phyloP scores from a whole-genome alignment of 2,329 filamentous ascomycete genomes.

The Aureobasidium vineae region DNA sequence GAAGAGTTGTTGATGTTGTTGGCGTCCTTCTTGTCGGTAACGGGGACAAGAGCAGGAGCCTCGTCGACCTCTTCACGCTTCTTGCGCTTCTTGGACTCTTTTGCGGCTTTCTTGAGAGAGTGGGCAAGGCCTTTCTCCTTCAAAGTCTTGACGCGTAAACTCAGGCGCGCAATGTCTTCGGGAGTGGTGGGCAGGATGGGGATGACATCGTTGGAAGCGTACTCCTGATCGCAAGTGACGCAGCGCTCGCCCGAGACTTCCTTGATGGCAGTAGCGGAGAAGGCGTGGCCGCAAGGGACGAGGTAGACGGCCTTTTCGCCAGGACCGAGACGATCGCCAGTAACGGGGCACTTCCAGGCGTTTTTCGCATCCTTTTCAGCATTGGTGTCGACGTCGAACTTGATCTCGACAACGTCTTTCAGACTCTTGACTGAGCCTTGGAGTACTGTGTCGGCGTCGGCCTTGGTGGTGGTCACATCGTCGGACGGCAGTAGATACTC shows the following conservation, averaged over 20 bases:
- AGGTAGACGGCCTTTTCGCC: constrained; percentile 72
- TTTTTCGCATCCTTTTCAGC: constrained; percentile 50
- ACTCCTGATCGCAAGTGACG: constrained; percentile 67
- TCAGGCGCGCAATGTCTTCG: constrained; percentile 66
- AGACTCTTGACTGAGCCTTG: constrained; percentile 69
- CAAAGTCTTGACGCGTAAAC: constrained; percentile 66
- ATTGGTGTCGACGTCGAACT: constrained; percentile 61
- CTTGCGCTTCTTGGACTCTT: constrained; percentile 65
- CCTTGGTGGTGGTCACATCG: constrained; percentile 48
- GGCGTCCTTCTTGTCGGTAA: constrained; percentile 23
- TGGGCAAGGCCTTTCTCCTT: constrained; percentile 73
- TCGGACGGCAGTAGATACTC: constrained; percentile 61
- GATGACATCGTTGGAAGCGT: constrained; percentile 74
- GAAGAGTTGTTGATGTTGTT: constrained; percentile 81
- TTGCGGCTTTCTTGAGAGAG: constrained; percentile 74
- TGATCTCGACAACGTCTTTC: constrained; percentile 82
- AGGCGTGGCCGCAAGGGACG: constrained; percentile 93
- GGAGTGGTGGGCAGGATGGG: constrained; percentile 71
- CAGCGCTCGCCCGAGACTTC: constrained; percentile 58
- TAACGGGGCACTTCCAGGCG: constrained; percentile 77
- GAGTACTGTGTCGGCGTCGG: constrained; percentile 61
- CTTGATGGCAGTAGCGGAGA: constrained; percentile 80
- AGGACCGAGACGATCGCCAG: constrained; percentile 79
- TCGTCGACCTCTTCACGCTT: constrained; percentile 44
- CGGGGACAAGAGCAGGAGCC: constrained; percentile 21